Conservation (phyloP, 2,329 filamentous ascomycete species). For the Gyromitra esculenta region DNA sequence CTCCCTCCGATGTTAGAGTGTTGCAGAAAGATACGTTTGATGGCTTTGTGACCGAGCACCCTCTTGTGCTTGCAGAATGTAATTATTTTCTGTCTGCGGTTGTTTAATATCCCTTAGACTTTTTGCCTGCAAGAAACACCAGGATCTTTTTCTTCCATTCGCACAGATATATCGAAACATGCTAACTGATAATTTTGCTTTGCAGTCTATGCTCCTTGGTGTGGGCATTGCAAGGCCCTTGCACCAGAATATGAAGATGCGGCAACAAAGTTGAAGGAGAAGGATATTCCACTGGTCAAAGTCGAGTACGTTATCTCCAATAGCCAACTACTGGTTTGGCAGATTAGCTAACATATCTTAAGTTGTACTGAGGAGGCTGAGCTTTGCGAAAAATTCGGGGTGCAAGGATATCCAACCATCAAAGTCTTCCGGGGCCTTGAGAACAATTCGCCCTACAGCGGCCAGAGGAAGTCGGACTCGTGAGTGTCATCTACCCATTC, state of each 20-base stretch:
- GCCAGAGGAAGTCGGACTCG: slow-evolving; percentile 86
- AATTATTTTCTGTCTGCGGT: slow-evolving; percentile 61
- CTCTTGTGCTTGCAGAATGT: slow-evolving; percentile 95
- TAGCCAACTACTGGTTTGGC: neutral
- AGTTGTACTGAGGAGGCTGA: slow-evolving; percentile 90
- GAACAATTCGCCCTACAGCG: slow-evolving; percentile 81
- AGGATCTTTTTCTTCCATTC: neutral
- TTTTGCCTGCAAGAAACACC: neutral
- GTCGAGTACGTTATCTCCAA: slow-evolving; percentile 61
- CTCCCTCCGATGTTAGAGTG: slow-evolving; percentile 79
- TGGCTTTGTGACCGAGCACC: slow-evolving; percentile 83
- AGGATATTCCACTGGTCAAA: slow-evolving; percentile 85
- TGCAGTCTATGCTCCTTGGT: slow-evolving; percentile 93
- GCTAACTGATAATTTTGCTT: slow-evolving; percentile 60
- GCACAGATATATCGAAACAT: slow-evolving; percentile 7
- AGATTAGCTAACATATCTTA: slow-evolving; percentile 28
- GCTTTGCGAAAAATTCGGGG: slow-evolving; percentile 86
- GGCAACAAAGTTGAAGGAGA: slow-evolving; percentile 84
- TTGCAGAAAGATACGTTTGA: slow-evolving; percentile 88
- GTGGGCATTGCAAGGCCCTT: slow-evolving; percentile 78
- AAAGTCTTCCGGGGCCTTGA: slow-evolving; percentile 97
- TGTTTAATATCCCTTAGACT: slow-evolving; percentile 5
- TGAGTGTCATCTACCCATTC: slow-evolving; percentile 62
- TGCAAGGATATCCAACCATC: slow-evolving; percentile 97
- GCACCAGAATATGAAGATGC: slow-evolving; percentile 91